Evolutionary conservation across 495 filamentous ascomycete genomes (phyloP).

Genomic region (Penicillium ucsense): DNA sequence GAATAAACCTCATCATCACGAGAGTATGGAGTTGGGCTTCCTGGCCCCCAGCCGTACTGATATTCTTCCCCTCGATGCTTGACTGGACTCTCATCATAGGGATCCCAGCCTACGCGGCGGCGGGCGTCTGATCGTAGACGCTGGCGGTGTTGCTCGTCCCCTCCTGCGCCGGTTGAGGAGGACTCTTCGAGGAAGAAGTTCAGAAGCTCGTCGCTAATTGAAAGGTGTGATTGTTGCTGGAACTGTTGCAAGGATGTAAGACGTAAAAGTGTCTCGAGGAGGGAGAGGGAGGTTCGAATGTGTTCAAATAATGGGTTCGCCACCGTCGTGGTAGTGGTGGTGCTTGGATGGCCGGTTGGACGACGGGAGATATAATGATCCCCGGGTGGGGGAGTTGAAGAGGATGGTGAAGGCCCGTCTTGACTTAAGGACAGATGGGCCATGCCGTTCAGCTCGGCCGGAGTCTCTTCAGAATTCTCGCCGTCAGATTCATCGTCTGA

Average conservation of each 20-base stretch:
- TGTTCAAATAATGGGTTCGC: conserved; percentile 34
- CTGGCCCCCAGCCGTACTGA: conserved; percentile 31
- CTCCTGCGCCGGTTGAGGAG: conserved; percentile 59
- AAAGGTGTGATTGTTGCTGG: conserved; percentile 84
- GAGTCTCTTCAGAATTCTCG: conserved; percentile 20
- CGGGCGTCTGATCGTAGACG: conserved; percentile 63
- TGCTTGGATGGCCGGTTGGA: conserved; percentile 25
- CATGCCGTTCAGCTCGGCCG: conserved; percentile 31
- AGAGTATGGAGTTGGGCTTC: conserved; percentile 14
- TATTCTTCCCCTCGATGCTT: conserved; percentile 56
- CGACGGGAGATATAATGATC: not conserved
- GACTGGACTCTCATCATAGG: conserved; percentile 63
- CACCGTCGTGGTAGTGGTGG: conserved; percentile 26
- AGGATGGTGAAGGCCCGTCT: conserved; percentile 9
- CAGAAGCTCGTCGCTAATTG: conserved; percentile 89
- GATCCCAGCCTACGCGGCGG: conserved; percentile 80
- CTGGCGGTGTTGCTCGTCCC: conserved; percentile 60
- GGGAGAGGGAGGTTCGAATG: conserved; percentile 77
- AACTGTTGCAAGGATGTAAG: conserved; percentile 93
- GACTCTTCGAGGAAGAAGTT: conserved; percentile 90
- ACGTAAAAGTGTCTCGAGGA: conserved; percentile 89
- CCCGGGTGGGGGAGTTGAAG: conserved; percentile 14
- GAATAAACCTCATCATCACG: conserved; percentile 24
- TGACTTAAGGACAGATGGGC: conserved; percentile 31
- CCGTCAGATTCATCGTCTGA: conserved; percentile 52